phyloP scores from a whole-genome alignment of 768 basidiomycete genomes.

The Hygrocybe punicea region DNA sequence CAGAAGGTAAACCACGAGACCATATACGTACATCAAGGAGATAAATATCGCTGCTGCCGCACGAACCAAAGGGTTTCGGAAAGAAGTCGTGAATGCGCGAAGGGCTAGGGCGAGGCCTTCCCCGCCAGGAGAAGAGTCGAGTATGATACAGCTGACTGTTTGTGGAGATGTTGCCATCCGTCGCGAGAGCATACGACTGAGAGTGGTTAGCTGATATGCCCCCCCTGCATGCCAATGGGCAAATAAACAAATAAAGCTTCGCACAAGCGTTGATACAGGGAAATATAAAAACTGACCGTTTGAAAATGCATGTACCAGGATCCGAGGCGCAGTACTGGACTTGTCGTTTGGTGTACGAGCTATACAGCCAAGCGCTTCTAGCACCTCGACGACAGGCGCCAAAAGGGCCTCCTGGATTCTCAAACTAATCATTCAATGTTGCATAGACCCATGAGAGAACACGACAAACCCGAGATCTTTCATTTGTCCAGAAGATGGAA shows the following conservation, averaged over 20 bases:
- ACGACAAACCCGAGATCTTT: conserved; percentile 30
- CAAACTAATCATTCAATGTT: not conserved
- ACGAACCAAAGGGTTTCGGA: conserved; percentile 32
- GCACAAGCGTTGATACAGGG: not conserved
- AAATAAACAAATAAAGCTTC: too few relatives aligned
- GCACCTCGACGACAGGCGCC: conserved; percentile 34
- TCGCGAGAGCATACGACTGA: conserved; percentile 33
- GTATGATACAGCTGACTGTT: conserved; percentile 34
- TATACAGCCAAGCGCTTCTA: conserved; percentile 38
- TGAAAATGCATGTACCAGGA: conserved; percentile 48
- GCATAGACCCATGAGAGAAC: not conserved
- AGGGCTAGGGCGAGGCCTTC: conserved; percentile 25
- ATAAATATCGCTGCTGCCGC: conserved; percentile 23
- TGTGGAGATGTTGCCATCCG: conserved; percentile 6
- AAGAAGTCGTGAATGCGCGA: conserved; percentile 31
- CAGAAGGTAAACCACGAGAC: conserved; percentile 19
- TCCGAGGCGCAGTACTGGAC: conserved; percentile 22
- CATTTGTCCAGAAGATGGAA: conserved; percentile 35
- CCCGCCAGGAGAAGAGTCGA: conserved; percentile 47
- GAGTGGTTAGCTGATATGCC: conserved; percentile 33
- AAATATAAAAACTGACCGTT: conserved; percentile 35
- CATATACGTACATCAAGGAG: conserved; percentile 25
- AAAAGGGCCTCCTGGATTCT: conserved; percentile 28
- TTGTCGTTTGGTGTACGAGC: conserved; percentile 11
- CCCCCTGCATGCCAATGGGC: conserved; percentile 35